Base-by-base conservation (phyloP, 108 stramenopile species). In the Schizochytrium sp. region DNA sequence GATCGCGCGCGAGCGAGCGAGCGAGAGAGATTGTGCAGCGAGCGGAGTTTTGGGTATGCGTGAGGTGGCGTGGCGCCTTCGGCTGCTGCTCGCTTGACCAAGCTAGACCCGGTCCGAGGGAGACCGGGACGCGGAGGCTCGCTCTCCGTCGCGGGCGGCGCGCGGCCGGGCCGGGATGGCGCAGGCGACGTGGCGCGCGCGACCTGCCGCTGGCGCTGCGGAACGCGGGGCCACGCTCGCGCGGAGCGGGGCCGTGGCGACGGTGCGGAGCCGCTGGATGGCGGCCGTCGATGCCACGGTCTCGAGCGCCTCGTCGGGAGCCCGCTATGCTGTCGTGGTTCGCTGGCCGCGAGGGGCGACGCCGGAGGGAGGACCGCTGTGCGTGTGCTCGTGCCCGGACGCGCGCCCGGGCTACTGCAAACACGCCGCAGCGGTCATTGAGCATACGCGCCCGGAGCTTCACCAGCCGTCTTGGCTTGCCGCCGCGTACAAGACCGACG, bases 351-450 rank as follows among this genome's bases (percentile, higher is more conserved):
- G 58, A 23, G 58, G 58, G 0, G 34, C 34, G 55, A 16, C 55
- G 55, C 41, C 63, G 41, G 63, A 14, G 63, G 41, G 63, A 10
- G 34, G 25, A 8, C 63, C 63, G 63, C 41, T 69, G 3, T 83
- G 45, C 76, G 28, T 83, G n/a, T 83, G 76, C 51, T 53, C 76
- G 45, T 83, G 76, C 76, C 76, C 76, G n/a, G 76, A 83, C 5
- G n/a, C 45, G 45, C 6, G 76, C 10, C 48, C 45, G 18, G 76
- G 76, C n/a, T 83, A 83, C 28, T 83, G 76, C 76, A 83, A 83
- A 3, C 76, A 83, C 51, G 76, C 76, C 16, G 76, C 76, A 2
- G 76, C 76, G 51, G 76, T 83, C 6, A 8, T 83, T 6, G 76
- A 83, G 4, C n/a, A 47, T 23, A 45, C 23, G 19, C 19, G 51